Percentiles rank a stretch among this genome's conserved stretches.
These are phyloP conservation scores for Lyophyllum shimeji DNA, from an alignment of 768 basidiomycete genomes.

Conservation along the genomic window DNA sequence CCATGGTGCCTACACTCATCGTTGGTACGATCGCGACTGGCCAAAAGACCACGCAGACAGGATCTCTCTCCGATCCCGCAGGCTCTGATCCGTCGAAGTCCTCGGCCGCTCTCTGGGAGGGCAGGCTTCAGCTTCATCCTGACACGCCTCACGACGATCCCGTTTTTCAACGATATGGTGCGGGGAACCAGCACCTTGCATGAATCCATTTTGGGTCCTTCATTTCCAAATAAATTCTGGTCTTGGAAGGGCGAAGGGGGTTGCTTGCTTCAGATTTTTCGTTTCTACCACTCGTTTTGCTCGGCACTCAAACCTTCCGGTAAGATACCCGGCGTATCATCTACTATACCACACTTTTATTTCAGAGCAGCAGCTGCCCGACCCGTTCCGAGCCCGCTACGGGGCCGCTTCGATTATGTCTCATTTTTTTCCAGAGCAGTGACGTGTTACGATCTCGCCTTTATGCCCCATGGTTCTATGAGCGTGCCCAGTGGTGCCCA, in stretches of 20 bases:
- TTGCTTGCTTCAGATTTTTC: not conserved
- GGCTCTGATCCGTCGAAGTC: conserved; percentile 76
- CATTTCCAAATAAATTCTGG: not conserved
- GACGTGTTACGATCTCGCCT: not conserved
- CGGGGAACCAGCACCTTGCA: conserved; percentile 9
- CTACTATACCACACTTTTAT: not conserved
- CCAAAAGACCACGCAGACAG: conserved; percentile 62
- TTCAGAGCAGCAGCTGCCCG: not conserved
- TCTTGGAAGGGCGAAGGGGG: not conserved
- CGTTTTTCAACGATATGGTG: conserved; percentile 33
- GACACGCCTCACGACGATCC: conserved; percentile 74
- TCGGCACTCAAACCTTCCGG: not conserved
- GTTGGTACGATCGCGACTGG: conserved; percentile 56
- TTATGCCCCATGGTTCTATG: not conserved
- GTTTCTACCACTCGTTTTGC: not conserved
- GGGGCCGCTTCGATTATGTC: too few species aligned
- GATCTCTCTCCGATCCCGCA: conserved; percentile 72
- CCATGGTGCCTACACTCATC: conserved; percentile 53
- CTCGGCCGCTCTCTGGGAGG: conserved; percentile 81
- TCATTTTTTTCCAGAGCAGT: not conserved
- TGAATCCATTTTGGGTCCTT: not conserved
- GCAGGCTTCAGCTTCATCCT: conserved; percentile 85
- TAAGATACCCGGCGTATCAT: not conserved
- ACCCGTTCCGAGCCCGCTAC: not conserved
- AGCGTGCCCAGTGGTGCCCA: not conserved